phyloP scores from a whole-genome alignment of 345 rosid species.

The Dovyalis caffra region DNA sequence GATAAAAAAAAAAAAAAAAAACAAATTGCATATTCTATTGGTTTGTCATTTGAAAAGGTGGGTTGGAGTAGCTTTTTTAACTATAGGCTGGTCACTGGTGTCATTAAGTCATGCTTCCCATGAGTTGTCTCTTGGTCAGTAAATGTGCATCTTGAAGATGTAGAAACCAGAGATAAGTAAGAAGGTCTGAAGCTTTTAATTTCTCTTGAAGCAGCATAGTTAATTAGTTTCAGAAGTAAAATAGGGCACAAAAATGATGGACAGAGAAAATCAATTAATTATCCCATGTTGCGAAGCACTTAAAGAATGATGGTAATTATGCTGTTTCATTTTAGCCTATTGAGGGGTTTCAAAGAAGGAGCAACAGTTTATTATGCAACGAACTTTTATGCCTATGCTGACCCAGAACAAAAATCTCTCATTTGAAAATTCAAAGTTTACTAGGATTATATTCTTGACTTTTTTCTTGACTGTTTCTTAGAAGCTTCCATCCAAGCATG shows the following conservation, averaged over 20 bases:
- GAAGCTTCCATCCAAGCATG: slow-evolving; percentile 40
- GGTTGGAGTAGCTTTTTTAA: not conserved
- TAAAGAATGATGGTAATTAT: not conserved
- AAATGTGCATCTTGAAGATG: not conserved
- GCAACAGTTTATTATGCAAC: not conserved
- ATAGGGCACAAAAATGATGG: not conserved
- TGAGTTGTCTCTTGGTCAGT: not conserved
- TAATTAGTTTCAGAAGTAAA: not conserved
- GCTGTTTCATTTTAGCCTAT: not conserved
- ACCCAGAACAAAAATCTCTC: not conserved
- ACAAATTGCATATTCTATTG: not conserved
- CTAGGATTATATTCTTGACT: not conserved
- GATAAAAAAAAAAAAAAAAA: not conserved
- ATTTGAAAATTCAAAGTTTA: not conserved
- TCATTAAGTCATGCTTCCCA: not conserved
- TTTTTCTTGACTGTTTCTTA: slow-evolving; percentile 11
- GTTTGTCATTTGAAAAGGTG: not conserved
- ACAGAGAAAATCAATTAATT: not conserved
- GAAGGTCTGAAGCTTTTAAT: not conserved
- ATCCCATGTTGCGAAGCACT: not conserved
- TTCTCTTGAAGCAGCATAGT: not conserved
- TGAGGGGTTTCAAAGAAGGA: too few relatives aligned
- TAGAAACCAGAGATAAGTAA: not conserved
- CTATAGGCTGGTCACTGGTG: not conserved
- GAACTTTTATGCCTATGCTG: not conserved